phyloP scores from a whole-genome alignment of 306 rosid genomes.

The Mucuna pruriens region DNA sequence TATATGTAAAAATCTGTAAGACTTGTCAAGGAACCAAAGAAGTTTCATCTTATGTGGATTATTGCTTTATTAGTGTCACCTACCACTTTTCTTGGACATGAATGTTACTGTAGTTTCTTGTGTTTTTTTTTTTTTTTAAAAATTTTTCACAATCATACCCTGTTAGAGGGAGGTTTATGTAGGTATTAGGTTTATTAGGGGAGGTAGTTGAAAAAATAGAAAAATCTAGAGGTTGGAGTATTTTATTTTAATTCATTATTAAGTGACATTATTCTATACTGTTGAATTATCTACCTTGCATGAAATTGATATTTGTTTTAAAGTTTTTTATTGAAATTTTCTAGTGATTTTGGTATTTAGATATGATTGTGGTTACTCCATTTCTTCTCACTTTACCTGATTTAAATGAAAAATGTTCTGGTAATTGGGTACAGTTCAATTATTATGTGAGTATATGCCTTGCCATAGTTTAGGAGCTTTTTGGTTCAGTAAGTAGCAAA shows the following conservation, averaged over 20 bases:
- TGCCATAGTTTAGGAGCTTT: not conserved
- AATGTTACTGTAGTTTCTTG: not conserved
- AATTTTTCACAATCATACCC: not conserved
- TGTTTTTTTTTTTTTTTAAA: not conserved
- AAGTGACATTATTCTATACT: not conserved
- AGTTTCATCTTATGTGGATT: not conserved
- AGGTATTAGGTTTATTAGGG: not conserved
- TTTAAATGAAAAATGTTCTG: conserved; percentile 1
- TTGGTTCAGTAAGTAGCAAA: not conserved
- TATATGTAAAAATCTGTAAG: not conserved
- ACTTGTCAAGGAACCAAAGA: conserved; percentile 7
- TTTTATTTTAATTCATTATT: conserved; percentile 10
- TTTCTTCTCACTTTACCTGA: conserved; percentile 5
- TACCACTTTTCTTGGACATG: conserved; percentile 15
- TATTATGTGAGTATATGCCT: not conserved
- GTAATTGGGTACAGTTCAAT: not conserved
- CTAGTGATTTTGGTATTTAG: not conserved
- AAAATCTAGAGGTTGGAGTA: not conserved
- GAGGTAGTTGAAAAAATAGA: conserved; percentile 3
- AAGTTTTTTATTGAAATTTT: not conserved
- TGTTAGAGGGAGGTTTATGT: not conserved
- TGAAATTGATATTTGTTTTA: not conserved
- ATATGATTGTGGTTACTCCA: not conserved
- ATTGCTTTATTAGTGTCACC: not conserved
- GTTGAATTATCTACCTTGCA: not conserved